phyloP scores from a whole-genome alignment of 1,284 basidiomycete species.

The Gomphus bonarii region DNA sequence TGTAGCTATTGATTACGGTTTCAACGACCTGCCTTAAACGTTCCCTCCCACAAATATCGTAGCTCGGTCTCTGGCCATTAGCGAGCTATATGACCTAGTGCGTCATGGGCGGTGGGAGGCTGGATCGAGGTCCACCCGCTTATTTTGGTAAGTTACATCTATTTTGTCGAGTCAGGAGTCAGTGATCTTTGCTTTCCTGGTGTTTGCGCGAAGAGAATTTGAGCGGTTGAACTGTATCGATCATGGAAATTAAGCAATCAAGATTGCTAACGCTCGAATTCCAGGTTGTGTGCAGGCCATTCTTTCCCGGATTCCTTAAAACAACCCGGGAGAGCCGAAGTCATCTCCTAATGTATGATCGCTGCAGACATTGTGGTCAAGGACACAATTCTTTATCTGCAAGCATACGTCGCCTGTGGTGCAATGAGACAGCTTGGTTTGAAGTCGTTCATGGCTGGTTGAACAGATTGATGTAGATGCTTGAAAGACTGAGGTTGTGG shows the following conservation, averaged over 20 bases:
- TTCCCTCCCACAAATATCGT: slow-evolving; percentile 96
- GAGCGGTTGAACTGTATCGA: slow-evolving; percentile 83
- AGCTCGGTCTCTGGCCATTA: slow-evolving; percentile 84
- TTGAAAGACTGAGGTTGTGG: slow-evolving; percentile 67
- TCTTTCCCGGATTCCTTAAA: slow-evolving; percentile 93
- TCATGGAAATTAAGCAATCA: slow-evolving; percentile 73
- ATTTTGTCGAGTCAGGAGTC: background rate
- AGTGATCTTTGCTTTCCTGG: slow-evolving; percentile 26
- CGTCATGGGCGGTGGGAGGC: slow-evolving; percentile 85
- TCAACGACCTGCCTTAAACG: slow-evolving; percentile 88
- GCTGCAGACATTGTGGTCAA: slow-evolving; percentile 90
- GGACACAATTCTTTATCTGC: slow-evolving; percentile 68
- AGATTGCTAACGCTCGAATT: slow-evolving; percentile 95
- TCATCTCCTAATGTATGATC: slow-evolving; percentile 88
- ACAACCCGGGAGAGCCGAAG: slow-evolving; percentile 95
- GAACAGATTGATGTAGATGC: slow-evolving; percentile 31
- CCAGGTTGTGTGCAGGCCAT: slow-evolving; percentile 93
- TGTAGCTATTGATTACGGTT: slow-evolving; percentile 94
- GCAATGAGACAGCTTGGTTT: slow-evolving; percentile 21
- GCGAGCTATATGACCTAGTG: slow-evolving; percentile 85
- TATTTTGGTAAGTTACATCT: slow-evolving; percentile 60
- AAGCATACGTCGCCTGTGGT: slow-evolving; percentile 88
- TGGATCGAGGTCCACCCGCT: slow-evolving; percentile 95
- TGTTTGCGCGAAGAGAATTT: slow-evolving; percentile 99
- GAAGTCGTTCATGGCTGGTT: no score